phyloP scores from a whole-genome alignment of 2,329 filamentous ascomycete genomes.

The Aspergillus sp. region DNA sequence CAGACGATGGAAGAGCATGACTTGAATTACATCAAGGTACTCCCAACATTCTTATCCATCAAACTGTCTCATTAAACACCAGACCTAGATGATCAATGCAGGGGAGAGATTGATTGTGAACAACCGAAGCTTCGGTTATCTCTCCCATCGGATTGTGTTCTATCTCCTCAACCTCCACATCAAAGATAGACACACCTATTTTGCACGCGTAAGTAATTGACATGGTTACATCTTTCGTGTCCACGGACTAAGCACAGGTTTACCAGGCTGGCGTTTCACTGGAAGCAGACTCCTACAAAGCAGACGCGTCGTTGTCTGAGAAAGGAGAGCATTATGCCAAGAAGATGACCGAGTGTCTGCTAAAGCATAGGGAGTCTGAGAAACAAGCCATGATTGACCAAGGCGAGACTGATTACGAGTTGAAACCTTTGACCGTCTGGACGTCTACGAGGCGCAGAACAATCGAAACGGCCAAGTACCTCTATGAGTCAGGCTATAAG shows the following conservation, averaged over 20 bases:
- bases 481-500: constrained; percentile 77
- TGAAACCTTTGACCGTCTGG: constrained; percentile 87
- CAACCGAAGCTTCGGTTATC: constrained; percentile 93
- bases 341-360: constrained; percentile 79
- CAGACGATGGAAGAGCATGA: constrained; percentile 95
- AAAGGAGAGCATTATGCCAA: constrained; percentile 77
- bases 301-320: constrained; percentile 78
- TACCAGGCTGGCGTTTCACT: constrained; percentile 69
- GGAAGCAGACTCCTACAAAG: constrained; percentile 90
- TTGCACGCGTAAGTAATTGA: constrained; percentile 61
- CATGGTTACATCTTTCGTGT: background rate
- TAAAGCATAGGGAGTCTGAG: constrained; percentile 81
- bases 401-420: constrained; percentile 64
- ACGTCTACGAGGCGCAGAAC: constrained; percentile 88
- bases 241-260: constrained; percentile 10
- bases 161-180: constrained; percentile 97
- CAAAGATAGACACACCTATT: constrained; percentile 91
- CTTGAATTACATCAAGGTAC: constrained; percentile 85
- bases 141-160: constrained; percentile 96
- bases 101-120: constrained; percentile 92
- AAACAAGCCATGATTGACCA: constrained; percentile 65
- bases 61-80: too few relatives aligned
- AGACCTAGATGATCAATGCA: constrained; percentile 81
- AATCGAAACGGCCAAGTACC: constrained; percentile 79
- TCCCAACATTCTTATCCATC: background rate